phyloP scores from a whole-genome alignment of 2,329 filamentous ascomycete species.

The Sporothrix brunneoviolacea region DNA sequence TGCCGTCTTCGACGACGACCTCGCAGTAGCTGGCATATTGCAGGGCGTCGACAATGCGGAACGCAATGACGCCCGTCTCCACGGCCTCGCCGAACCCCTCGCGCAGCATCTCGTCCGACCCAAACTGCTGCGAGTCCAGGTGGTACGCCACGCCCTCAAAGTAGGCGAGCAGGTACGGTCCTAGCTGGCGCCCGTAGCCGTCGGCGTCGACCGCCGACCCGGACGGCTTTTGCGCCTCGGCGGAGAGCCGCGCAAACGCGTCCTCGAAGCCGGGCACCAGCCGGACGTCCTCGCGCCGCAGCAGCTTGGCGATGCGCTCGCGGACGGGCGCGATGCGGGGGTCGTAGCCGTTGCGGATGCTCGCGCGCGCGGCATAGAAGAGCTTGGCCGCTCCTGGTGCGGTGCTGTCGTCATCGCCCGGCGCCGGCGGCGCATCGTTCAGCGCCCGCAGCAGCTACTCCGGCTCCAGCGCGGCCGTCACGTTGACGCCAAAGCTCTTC shows the following conservation, averaged over 20 bases:
- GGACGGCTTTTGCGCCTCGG: slow-evolving; percentile 22
- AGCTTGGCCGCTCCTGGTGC: slow-evolving; percentile 28
- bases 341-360: slow-evolving; percentile 39
- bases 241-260: slow-evolving; percentile 32
- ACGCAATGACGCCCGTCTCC: slow-evolving; percentile 35
- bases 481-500: slow-evolving; percentile 43
- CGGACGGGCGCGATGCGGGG: slow-evolving; percentile 33
- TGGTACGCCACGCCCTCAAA: slow-evolving; percentile 30
- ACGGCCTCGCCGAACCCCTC: slow-evolving; percentile 43
- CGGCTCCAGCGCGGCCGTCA: slow-evolving; percentile 30
- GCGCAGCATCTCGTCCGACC: slow-evolving; percentile 36
- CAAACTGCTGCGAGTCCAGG: slow-evolving; percentile 11
- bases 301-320: slow-evolving; percentile 28
- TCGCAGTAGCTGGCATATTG: slow-evolving; percentile 37
- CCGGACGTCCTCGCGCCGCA: slow-evolving; percentile 33
- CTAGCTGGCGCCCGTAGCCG: slow-evolving; percentile 40
- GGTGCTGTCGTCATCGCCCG: slow-evolving; percentile 6
- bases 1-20: slow-evolving; percentile 39
- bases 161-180: slow-evolving; percentile 34
- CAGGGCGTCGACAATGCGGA: slow-evolving; percentile 42
- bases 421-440: slow-evolving; percentile 33
- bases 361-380: slow-evolving; percentile 36
- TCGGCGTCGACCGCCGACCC: slow-evolving; percentile 12
- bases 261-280: slow-evolving; percentile 42
- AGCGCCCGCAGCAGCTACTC: slow-evolving; percentile 37